A percentile compares a stretch with the other conserved stretches of the same genome.
Evolutionary conservation across 257 asterid species (phyloP).

Genomic region (Cruciata laevipes): DNA sequence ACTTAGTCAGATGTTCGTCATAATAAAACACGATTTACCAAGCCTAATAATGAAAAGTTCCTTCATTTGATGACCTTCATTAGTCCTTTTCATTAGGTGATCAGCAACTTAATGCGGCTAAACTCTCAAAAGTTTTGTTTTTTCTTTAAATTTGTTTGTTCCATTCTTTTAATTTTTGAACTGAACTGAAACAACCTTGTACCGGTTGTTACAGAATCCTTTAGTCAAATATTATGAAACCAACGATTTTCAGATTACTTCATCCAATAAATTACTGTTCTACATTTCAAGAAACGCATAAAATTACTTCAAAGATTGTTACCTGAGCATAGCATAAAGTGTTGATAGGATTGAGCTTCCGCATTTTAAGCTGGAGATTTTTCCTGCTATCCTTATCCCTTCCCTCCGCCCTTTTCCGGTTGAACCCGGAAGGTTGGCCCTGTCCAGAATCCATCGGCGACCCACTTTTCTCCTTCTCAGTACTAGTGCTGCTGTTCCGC

Average conservation of each 20-base stretch:
- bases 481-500: conserved; percentile 27
- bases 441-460: conserved; percentile 49
- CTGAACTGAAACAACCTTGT: too few species aligned
- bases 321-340: conserved; percentile 83
- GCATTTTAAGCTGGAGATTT: conserved; percentile 59
- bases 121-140: too few species aligned
- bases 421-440: conserved; percentile 38
- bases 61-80: too few species aligned
- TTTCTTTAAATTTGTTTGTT: too few species aligned
- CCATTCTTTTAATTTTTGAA: too few species aligned
- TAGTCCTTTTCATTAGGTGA: too few species aligned
- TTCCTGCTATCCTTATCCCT: conserved; percentile 50
- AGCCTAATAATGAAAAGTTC: too few species aligned
- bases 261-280: background rate
- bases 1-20: too few species aligned
- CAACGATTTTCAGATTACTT: background rate
- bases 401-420: conserved; percentile 82
- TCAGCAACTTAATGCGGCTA: too few species aligned
- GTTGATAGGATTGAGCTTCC: conserved; percentile 74
- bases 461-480: conserved; percentile 24
- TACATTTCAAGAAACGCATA: background rate
- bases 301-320: background rate
- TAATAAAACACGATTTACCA: too few species aligned
- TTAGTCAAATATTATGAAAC: background rate
- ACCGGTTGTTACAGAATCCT: too few species aligned